Evolutionary conservation across 345 rosid genomes (phyloP).

Genomic region (Aquilaria yunnanensis): DNA sequence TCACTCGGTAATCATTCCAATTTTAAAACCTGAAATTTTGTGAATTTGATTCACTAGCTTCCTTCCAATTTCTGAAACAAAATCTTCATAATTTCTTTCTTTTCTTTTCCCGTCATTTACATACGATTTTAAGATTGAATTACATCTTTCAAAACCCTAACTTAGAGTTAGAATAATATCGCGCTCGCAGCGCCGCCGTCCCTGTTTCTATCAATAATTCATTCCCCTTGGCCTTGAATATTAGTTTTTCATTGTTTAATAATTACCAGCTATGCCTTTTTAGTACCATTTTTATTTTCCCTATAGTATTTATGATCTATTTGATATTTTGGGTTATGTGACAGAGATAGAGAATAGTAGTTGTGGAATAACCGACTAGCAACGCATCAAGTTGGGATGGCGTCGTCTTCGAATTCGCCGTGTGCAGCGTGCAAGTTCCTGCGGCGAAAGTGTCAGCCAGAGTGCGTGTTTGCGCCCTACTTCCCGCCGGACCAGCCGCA

Average conservation of each 20-base stretch:
- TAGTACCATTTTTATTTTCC: background rate
- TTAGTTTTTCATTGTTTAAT: background rate
- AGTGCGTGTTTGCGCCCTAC: conserved; percentile 44
- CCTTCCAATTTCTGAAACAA: too few species aligned
- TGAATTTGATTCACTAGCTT: too few species aligned
- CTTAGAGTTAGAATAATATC: background rate
- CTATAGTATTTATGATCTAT: background rate
- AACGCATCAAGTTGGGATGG: conserved; percentile 7
- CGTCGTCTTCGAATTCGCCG: conserved; percentile 37
- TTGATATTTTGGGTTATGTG: background rate
- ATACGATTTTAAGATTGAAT: conserved; percentile 6
- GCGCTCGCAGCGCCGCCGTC: background rate
- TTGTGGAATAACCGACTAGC: background rate
- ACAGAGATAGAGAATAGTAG: conserved; percentile 4
- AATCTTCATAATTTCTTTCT: too few species aligned
- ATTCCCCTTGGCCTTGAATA: background rate
- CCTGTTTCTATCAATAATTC: background rate
- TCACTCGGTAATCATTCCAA: background rate
- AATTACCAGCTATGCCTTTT: background rate
- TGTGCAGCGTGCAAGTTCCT: conserved; percentile 41
- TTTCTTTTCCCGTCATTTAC: too few species aligned
- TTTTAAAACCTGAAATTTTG: background rate
- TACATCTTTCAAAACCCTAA: conserved; percentile 11
- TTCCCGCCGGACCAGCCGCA: conserved; percentile 41
- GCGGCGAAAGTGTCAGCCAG: conserved; percentile 38